Percentiles rank a stretch among this genome's conserved stretches.
phyloP scores from a whole-genome alignment of 129 eudicot genomes.

The Lonicera japonica region DNA sequence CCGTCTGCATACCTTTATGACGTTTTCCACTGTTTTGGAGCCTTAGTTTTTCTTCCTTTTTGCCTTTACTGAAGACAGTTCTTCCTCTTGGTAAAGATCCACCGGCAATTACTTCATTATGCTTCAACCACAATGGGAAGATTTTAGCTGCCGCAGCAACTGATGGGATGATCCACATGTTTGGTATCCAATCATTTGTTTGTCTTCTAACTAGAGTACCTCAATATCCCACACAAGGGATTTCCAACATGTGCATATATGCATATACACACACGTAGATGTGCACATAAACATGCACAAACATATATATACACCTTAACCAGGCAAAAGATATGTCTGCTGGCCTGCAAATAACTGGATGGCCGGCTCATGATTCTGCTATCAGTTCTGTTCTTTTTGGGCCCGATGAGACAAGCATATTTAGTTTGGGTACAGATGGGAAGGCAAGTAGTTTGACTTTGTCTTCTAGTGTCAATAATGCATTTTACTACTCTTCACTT shows the following conservation, averaged over 20 bases:
- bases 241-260: background rate
- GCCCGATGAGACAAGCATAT: slow-evolving; percentile 92
- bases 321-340: slow-evolving; percentile 76
- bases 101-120: slow-evolving; percentile 86
- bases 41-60: slow-evolving; percentile 15
- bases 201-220: background rate
- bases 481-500: slow-evolving; percentile 2
- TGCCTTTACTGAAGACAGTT: slow-evolving; percentile 72
- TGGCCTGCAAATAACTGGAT: slow-evolving; percentile 94
- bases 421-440: slow-evolving; percentile 88
- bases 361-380: slow-evolving; percentile 99
- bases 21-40: background rate
- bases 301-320: slow-evolving; percentile 39
- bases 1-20: background rate
- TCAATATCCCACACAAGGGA: background rate
- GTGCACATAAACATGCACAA: background rate
- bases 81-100: slow-evolving; percentile 99
- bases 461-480: background rate
- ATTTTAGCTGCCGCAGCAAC: slow-evolving; percentile 93
- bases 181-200: slow-evolving; percentile 69
- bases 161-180: slow-evolving; percentile 98
- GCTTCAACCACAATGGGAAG: slow-evolving; percentile 99
- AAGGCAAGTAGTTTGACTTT: slow-evolving; percentile 46
- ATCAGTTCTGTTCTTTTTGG: slow-evolving; percentile 94
- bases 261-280: background rate